Evolutionary conservation across 2,329 filamentous ascomycete genomes (phyloP), one percentile per base, ranked within the genome.

Genomic region (Malbranchea zuffiana): DNA sequence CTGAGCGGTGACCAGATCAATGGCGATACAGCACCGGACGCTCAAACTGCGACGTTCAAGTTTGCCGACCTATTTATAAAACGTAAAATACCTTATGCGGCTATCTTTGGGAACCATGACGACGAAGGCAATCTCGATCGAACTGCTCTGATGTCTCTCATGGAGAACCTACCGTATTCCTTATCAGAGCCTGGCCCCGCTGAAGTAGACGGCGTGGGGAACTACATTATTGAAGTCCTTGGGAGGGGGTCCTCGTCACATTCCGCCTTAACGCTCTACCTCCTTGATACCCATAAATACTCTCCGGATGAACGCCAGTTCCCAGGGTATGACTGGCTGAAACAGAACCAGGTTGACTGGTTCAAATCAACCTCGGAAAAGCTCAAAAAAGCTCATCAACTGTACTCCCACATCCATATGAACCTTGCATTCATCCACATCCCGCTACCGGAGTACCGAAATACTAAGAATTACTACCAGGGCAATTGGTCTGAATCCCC

Each of bases 361-460:
- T 98, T 98, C 67, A 79, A 76, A 47, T 72, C 75, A 45, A 93
- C 83, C 1, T 78, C 83, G 1, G 68, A 79, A 40, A 64, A 75
- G 8, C 63, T 95, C 31, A 84, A 84, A 61, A 76, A 78, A 51
- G 75, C 75, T 42, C 87, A 94, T 56, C 72, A 74, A 44, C 78
- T 85, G 50, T 98, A 95, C 60, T 84, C 82, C 0, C 83, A 90
- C 53, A 81, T 86, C 35, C 90, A 96, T 56, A 83, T 98, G 73
- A 82, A 98, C 54, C 75, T 96, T 58, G 85, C 90, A 0, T 98
- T 98, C 55, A 92, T 98, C 44, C 90, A 98, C 56, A 98, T 98
- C 39, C 90, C 90, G 0, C 66, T 98, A 3, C 87, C 90, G 0
- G 90, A 98, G 57, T 95, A 95, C 53, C 69, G 72, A 25, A 71